Percentiles rank a stretch among this genome's conserved stretches.
Conservation (phyloP, 2,329 filamentous ascomycete species). For the Penicillium sp. region DNA sequence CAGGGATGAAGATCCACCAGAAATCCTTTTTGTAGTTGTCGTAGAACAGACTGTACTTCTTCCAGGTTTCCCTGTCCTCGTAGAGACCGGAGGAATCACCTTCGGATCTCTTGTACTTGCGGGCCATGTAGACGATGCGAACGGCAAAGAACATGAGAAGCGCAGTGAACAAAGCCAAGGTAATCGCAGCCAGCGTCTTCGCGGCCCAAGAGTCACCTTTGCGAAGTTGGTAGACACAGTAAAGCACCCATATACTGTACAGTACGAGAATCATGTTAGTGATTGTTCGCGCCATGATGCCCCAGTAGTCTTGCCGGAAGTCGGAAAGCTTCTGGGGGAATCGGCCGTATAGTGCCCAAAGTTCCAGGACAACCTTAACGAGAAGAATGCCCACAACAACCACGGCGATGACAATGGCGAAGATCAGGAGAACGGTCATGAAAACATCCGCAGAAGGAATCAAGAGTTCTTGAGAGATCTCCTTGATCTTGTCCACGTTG, state of each 20-base stretch:
- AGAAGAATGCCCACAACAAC: slow-evolving; percentile 86
- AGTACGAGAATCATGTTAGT: slow-evolving; percentile 87
- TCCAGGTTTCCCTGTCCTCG: slow-evolving; percentile 86
- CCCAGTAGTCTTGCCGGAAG: slow-evolving; percentile 97
- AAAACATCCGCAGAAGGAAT: slow-evolving; percentile 91
- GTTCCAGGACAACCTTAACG: slow-evolving; percentile 86
- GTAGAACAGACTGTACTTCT: slow-evolving; percentile 97
- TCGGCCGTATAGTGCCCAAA: slow-evolving; percentile 84
- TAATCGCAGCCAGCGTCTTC: slow-evolving; percentile 78
- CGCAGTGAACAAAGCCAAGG: slow-evolving; percentile 76
- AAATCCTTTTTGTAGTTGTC: slow-evolving; percentile 91
- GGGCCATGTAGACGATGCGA: slow-evolving; percentile 78
- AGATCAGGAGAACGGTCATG: slow-evolving; percentile 89
- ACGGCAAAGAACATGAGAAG: slow-evolving; percentile 81
- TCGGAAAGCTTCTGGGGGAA: slow-evolving; percentile 78
- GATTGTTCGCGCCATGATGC: slow-evolving; percentile 82
- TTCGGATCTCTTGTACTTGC: slow-evolving; percentile 70
- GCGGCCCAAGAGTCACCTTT: slow-evolving; percentile 93
- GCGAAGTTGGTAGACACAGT: slow-evolving; percentile 95
- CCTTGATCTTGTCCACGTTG: slow-evolving; percentile 74
- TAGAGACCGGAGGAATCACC: slow-evolving; percentile 75
- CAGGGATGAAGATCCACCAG: slow-evolving; percentile 95
- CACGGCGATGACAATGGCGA: slow-evolving; percentile 80
- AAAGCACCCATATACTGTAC: slow-evolving; percentile 93
- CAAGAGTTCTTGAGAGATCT: slow-evolving; percentile 77